Evolutionary conservation across 768 basidiomycete genomes (phyloP).

Genomic region (Lactarius vividus): DNA sequence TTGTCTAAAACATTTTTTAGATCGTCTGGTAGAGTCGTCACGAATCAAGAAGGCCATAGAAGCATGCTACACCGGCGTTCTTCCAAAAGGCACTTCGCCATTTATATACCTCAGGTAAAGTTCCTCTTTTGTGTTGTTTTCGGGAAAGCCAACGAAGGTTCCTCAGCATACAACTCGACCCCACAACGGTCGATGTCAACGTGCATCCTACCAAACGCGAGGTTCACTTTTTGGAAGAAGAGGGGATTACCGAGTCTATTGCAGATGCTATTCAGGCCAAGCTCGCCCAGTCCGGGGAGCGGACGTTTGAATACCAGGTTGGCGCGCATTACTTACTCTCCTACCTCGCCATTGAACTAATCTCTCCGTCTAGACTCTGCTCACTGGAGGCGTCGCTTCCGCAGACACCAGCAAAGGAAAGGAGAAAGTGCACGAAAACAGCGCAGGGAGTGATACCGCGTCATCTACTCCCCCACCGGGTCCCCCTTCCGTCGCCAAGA

Average conservation of each 20-base stretch:
- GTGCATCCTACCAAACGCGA: constrained; percentile 98
- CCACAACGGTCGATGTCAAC: constrained; percentile 90
- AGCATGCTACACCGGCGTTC: constrained; percentile 73
- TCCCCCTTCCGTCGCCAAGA: constrained; percentile 38
- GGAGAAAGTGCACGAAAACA: constrained; percentile 19
- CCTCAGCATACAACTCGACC: constrained; percentile 74
- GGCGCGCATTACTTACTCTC: not conserved
- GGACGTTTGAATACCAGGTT: constrained; percentile 73
- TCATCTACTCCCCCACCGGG: constrained; percentile 9
- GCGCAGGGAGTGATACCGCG: constrained; percentile 1
- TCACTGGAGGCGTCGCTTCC: constrained; percentile 46
- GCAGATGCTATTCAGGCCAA: constrained; percentile 71
- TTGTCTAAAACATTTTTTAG: constrained; percentile 40
- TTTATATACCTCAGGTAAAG: constrained; percentile 93
- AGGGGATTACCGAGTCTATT: constrained; percentile 74
- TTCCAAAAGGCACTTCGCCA: constrained; percentile 87
- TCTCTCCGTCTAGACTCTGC: constrained; percentile 46
- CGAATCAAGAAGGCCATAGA: constrained; percentile 88
- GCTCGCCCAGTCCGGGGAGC: constrained; percentile 38
- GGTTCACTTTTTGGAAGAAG: constrained; percentile 92
- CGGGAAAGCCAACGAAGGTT: constrained; percentile 2
- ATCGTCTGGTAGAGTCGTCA: constrained; percentile 86
- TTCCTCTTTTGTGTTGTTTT: not conserved
- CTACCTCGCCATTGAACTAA: not conserved
- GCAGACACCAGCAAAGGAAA: constrained; percentile 21